Evolutionary conservation across 164 flowering plant species (phyloP).

Genomic region (Cinnamomum micranthum): DNA sequence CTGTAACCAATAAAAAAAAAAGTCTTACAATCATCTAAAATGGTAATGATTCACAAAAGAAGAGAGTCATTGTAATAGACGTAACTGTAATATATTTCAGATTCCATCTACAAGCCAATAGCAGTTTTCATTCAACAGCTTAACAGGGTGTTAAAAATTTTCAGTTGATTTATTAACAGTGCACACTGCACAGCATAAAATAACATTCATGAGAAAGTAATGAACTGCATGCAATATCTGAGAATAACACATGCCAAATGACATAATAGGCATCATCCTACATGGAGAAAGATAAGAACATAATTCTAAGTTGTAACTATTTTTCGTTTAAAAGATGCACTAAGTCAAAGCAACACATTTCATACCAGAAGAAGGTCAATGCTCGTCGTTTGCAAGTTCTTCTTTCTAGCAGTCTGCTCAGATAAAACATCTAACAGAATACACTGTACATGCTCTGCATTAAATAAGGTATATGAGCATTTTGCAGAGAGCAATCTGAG

Average conservation of each 20-base stretch:
- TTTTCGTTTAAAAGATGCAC: not conserved
- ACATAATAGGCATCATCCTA: not conserved
- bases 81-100: no score
- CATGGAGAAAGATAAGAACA: not conserved
- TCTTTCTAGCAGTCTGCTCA: slow-evolving; percentile 21
- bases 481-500: slow-evolving; percentile 52
- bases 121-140: no score
- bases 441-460: slow-evolving; percentile 55
- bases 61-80: no score
- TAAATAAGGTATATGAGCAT: slow-evolving; percentile 62
- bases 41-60: no score
- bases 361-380: slow-evolving; percentile 69
- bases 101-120: no score
- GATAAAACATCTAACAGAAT: slow-evolving; percentile 45
- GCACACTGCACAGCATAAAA: no score
- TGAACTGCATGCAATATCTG: no score
- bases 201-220: no score
- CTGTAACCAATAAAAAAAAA: no score
- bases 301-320: not conserved
- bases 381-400: slow-evolving; percentile 33
- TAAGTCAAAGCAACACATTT: not conserved
- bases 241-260: not conserved
- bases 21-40: no score
- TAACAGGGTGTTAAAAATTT: no score
- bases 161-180: no score